Percentiles rank a stretch among this genome's conserved stretches.
phyloP scores from a whole-genome alignment of 1,139 yeast species.

The Kurtzmaniella quercitrusa region DNA sequence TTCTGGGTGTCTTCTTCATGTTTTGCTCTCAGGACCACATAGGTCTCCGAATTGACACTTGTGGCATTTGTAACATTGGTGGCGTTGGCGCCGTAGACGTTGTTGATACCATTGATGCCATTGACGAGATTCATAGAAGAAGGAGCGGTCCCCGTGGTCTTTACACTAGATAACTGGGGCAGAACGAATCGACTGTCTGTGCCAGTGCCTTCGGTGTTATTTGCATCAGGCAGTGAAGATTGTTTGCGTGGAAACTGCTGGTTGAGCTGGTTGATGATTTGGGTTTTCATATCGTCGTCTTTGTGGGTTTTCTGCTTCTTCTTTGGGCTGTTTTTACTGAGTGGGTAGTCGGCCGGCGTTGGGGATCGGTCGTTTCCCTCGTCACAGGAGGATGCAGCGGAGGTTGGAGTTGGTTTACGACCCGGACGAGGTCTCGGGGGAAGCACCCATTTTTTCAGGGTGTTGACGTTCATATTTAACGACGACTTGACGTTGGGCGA shows the following conservation, averaged over 20 bases:
- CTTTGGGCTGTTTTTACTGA: constrained; percentile 9
- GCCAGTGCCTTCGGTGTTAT: background rate
- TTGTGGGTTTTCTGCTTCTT: constrained; percentile 10
- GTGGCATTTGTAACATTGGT: background rate
- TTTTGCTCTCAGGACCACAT: constrained; percentile 3
- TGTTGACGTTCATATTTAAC: constrained; percentile 32
- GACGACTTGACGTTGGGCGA: constrained; percentile 16
- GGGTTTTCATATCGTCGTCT: constrained; percentile 3
- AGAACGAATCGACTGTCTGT: background rate
- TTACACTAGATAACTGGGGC: background rate
- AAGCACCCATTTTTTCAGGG: constrained; percentile 58
- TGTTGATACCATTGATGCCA: background rate
- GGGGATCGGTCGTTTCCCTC: constrained; percentile 1
- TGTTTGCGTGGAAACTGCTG: constrained; percentile 6
- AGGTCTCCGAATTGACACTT: background rate
- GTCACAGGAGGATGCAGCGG: background rate
- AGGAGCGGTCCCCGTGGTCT: background rate
- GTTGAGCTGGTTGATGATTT: constrained; percentile 6
- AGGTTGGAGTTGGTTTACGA: constrained; percentile 36
- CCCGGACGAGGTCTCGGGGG: constrained; percentile 68
- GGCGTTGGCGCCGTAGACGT: background rate
- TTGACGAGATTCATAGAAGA: background rate
- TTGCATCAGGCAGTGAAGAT: constrained; percentile 2
- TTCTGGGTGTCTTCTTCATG: constrained; percentile 4
- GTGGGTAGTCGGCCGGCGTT: background rate